These are phyloP conservation scores for Penicillium italicum DNA, from an alignment of 2,329 filamentous ascomycete genomes.

Conservation along the genomic window DNA sequence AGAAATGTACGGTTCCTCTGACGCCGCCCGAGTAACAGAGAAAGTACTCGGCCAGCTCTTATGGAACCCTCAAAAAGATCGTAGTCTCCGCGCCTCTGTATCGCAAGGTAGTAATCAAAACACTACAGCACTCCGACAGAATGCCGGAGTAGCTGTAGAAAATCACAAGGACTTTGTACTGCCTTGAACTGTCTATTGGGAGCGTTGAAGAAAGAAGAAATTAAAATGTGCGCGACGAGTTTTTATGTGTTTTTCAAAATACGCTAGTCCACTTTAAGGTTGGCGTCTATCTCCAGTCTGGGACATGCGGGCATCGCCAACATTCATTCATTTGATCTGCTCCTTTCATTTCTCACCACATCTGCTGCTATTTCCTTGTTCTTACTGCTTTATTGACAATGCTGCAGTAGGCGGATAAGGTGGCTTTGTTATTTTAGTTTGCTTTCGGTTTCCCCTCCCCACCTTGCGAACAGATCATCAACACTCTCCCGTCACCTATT, in stretches of 20 bases:
- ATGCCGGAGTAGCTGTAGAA: slow-evolving; percentile 58
- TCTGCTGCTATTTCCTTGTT: not conserved
- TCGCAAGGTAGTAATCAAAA: slow-evolving; percentile 64
- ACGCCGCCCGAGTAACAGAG: slow-evolving; percentile 73
- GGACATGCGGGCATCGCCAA: slow-evolving; percentile 12
- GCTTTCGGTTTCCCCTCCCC: not conserved
- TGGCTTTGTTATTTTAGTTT: slow-evolving; percentile 1
- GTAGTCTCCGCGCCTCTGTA: slow-evolving; percentile 58
- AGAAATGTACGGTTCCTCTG: slow-evolving; percentile 72
- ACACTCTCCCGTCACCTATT: slow-evolving; percentile 5
- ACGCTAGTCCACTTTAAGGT: slow-evolving; percentile 29
- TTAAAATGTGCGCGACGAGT: slow-evolving; percentile 15
- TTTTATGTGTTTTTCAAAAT: slow-evolving; percentile 15
- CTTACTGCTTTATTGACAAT: not conserved
- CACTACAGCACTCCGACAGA: slow-evolving; percentile 60
- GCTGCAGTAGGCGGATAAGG: slow-evolving; percentile 10
- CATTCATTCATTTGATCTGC: slow-evolving; percentile 3
- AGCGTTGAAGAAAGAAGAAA: slow-evolving; percentile 56
- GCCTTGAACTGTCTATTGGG: slow-evolving; percentile 84
- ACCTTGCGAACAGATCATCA: slow-evolving; percentile 3
- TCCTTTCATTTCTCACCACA: slow-evolving; percentile 3
- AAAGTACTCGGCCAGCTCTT: slow-evolving; percentile 69
- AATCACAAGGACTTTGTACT: slow-evolving; percentile 50
- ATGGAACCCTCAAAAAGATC: slow-evolving; percentile 55
- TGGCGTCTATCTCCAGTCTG: slow-evolving; percentile 8